These are phyloP conservation scores for Tuber calosporum DNA, from an alignment of 495 filamentous ascomycete genomes.

Conservation along the genomic window DNA sequence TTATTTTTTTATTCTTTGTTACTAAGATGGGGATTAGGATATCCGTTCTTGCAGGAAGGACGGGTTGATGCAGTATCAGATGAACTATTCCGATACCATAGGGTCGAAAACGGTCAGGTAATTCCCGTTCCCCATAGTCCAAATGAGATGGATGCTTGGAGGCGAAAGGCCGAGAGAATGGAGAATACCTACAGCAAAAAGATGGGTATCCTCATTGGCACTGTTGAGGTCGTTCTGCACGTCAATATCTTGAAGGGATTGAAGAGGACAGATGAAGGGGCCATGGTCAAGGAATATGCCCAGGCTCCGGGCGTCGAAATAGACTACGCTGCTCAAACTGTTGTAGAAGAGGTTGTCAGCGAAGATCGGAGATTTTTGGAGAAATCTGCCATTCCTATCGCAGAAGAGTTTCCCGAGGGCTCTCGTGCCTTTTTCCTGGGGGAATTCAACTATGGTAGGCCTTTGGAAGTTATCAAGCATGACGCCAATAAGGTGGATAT, in stretches of 20 bases:
- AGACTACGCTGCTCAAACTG: conserved; percentile 79
- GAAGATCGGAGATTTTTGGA: conserved; percentile 92
- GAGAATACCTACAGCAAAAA: conserved; percentile 83
- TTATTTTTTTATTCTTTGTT: neutral
- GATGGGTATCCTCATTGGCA: conserved; percentile 76
- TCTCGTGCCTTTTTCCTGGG: conserved; percentile 91
- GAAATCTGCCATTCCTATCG: conserved; percentile 71
- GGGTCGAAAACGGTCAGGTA: conserved; percentile 53
- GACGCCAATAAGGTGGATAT: conserved; percentile 65
- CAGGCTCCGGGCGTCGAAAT: conserved; percentile 82
- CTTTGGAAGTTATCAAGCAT: conserved; percentile 73
- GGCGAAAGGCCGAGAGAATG: conserved; percentile 73
- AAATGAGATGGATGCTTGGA: conserved; percentile 74
- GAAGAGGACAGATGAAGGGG: conserved; percentile 80
- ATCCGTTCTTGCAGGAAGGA: conserved; percentile 91
- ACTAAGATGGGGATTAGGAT: conserved; percentile 46
- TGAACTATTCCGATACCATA: conserved; percentile 84
- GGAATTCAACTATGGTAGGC: conserved; percentile 86
- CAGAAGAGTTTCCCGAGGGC: conserved; percentile 81
- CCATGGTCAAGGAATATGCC: conserved; percentile 87
- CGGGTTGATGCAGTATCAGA: conserved; percentile 83
- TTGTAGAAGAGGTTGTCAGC: conserved; percentile 85
- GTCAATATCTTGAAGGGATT: conserved; percentile 90
- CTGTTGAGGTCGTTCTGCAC: conserved; percentile 80
- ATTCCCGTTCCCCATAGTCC: conserved; percentile 63